These are phyloP conservation scores for Lanmaoa rubissima DNA, from an alignment of 768 basidiomycete genomes.

Conservation along the genomic window DNA sequence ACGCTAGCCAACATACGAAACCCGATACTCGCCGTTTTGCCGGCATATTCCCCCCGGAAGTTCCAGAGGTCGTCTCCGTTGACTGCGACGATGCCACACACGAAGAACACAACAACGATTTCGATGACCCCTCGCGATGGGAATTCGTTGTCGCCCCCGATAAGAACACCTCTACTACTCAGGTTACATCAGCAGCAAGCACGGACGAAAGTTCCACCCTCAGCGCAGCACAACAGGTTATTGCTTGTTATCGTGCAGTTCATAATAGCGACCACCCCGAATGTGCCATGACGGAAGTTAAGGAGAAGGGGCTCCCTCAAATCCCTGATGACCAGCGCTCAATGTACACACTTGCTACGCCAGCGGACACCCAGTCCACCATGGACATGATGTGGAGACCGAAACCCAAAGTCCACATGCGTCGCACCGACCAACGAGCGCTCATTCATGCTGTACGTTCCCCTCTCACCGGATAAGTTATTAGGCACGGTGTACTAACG, in stretches of 20 bases:
- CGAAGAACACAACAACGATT: slow-evolving; percentile 12
- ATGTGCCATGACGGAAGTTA: slow-evolving; percentile 1
- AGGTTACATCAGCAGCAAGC: neutral
- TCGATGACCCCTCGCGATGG: slow-evolving; percentile 11
- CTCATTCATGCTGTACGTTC: slow-evolving; percentile 41
- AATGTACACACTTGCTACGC: slow-evolving; percentile 23
- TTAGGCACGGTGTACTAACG: neutral
- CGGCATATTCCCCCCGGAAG: slow-evolving; percentile 17
- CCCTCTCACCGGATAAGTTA: neutral
- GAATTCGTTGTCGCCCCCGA: slow-evolving; percentile 6
- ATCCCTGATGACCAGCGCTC: slow-evolving; percentile 27
- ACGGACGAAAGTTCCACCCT: slow-evolving; percentile 1
- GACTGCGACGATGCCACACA: slow-evolving; percentile 6
- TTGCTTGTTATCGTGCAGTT: slow-evolving; percentile 19
- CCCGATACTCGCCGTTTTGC: slow-evolving; percentile 31
- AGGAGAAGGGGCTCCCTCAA: slow-evolving; percentile 17
- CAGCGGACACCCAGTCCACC: slow-evolving; percentile 8
- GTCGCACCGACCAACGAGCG: slow-evolving; percentile 36
- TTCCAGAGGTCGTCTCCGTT: slow-evolving; percentile 1
- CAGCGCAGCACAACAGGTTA: slow-evolving; percentile 25
- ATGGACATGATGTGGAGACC: slow-evolving; percentile 35
- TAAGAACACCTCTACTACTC: neutral
- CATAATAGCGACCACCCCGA: slow-evolving; percentile 1
- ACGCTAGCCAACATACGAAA: neutral
- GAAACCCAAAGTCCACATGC: slow-evolving; percentile 33